phyloP scores from a whole-genome alignment of 1,284 basidiomycete species.

The Cutaneotrichosporon mucoides region DNA sequence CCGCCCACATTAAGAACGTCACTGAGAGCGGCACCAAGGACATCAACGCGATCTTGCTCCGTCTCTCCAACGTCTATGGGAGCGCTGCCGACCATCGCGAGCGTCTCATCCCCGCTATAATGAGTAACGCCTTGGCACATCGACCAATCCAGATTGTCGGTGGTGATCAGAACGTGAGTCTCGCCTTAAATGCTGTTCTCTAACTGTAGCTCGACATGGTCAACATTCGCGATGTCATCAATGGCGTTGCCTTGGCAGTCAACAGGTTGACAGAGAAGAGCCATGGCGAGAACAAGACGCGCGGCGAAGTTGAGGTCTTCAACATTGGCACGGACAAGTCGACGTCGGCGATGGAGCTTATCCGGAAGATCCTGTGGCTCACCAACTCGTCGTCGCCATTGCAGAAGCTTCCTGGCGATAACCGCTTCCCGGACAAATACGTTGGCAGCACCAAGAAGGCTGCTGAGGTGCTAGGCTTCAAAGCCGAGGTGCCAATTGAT shows the following conservation, averaged over 20 bases:
- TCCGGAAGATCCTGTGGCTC: conserved; percentile 28
- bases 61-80: conserved; percentile 36
- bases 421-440: conserved; percentile 25
- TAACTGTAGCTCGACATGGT: conserved; percentile 27
- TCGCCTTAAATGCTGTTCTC: background rate
- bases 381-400: conserved; percentile 33
- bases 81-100: conserved; percentile 30
- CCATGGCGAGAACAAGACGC: background rate
- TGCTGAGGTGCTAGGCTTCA: conserved; percentile 21
- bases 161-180: conserved; percentile 30
- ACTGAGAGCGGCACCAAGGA: background rate
- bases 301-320: conserved; percentile 24
- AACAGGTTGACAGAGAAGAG: conserved; percentile 10
- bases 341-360: conserved; percentile 21
- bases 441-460: conserved; percentile 23
- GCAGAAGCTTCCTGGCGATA: conserved; percentile 26
- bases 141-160: conserved; percentile 37
- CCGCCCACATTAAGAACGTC: conserved; percentile 4
- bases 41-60: conserved; percentile 26
- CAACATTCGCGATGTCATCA: conserved; percentile 31
- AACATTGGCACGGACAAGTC: conserved; percentile 26
- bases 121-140: conserved; percentile 30
- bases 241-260: conserved; percentile 27
- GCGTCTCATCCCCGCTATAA: conserved; percentile 30
- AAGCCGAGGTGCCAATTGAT: conserved; percentile 23